Base-by-base conservation (phyloP, 768 basidiomycete species). In the Termitomyces sp. region DNA sequence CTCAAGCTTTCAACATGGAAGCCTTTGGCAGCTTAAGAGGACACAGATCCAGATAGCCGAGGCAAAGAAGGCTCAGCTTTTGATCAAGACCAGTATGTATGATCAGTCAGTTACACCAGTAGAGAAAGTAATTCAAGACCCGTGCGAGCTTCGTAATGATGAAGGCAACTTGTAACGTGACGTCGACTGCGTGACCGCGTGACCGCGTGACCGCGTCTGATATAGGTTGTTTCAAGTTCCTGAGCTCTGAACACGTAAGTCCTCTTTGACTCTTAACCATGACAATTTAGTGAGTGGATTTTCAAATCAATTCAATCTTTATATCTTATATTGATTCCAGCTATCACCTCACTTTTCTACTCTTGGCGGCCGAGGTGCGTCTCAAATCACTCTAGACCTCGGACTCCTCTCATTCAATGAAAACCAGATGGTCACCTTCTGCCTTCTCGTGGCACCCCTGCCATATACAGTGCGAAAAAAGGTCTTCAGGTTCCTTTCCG, bases 361-460 rank as follows among this genome's bases (percentile, higher is more conserved):
- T 93, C 49, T 81, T 93, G 55, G 85, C 87, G 41, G 77, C 87
- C 48, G 90, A 93, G 77, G 84, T 79, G 53, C 55, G 66, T 60
- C 17, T 35, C 22, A 49, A 11, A 21, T 30, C 45, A 22, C 2
- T n/a, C 15, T 19, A 47, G 32, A 50, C 30, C n/a, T 58, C 28
- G n/a, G n/a, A n/a, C n/a, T n/a, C n/a, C n/a, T n/a, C 37, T 32
- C 10, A 45, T 10, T 38, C 17, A 30, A 53, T 48, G 38, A 34
- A 1, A 14, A 43, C 1, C 53, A 87, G 81, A 92, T 93, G 89
- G 76, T 71, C 57, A 90, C 91, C 40, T 95, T 95, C 75, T 89
- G 87, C 62, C 41, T 90, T 59, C 81, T 97, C 58, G 90, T 95
- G 51, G 76, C 85, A 9, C 93, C 93, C 2, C 76, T 96, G n/a